Evolutionary conservation across 371 early-diverging fungal species (phyloP).

Genomic region (Phascolomyces articulosus): DNA sequence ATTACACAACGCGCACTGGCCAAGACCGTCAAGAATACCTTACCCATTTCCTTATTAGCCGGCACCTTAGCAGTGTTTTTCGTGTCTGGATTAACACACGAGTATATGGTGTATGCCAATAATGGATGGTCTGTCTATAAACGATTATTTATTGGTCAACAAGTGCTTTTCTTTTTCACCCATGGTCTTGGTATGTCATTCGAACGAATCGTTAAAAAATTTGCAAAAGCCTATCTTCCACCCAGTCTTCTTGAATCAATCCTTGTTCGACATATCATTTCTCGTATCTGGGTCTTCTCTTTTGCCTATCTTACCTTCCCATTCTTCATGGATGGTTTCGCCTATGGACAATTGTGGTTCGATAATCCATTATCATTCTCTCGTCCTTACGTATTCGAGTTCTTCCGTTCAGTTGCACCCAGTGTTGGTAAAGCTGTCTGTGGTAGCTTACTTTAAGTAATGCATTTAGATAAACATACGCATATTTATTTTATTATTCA

Average conservation of each 20-base stretch:
- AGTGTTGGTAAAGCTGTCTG: constrained; percentile 14
- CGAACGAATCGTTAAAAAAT: constrained; percentile 7
- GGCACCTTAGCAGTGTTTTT: constrained; percentile 30
- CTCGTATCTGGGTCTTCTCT: constrained; percentile 26
- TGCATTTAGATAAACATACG: too few relatives aligned
- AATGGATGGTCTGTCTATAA: constrained; percentile 30
- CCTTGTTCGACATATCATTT: constrained; percentile 5
- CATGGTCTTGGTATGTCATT: constrained; percentile 29
- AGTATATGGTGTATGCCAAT: constrained; percentile 31
- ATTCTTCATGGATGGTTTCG: constrained; percentile 32
- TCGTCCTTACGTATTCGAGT: constrained; percentile 11
- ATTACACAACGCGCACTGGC: constrained; percentile 23
- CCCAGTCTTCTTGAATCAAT: constrained; percentile 9
- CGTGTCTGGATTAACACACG: constrained; percentile 32
- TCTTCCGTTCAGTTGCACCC: constrained; percentile 12
- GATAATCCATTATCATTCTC: constrained; percentile 8
- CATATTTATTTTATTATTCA: too few relatives aligned
- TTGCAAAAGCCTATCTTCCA: constrained; percentile 6
- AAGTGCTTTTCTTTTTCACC: constrained; percentile 29
- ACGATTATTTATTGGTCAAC: constrained; percentile 28
- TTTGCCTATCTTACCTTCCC: constrained; percentile 24
- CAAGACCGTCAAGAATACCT: constrained; percentile 29
- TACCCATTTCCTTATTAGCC: constrained; percentile 10
- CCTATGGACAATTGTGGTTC: constrained; percentile 27
- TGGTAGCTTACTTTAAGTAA: constrained; percentile 15